Conservation (phyloP, 768 basidiomycete genomes). For the Chalciporus pseudorubinellus region DNA sequence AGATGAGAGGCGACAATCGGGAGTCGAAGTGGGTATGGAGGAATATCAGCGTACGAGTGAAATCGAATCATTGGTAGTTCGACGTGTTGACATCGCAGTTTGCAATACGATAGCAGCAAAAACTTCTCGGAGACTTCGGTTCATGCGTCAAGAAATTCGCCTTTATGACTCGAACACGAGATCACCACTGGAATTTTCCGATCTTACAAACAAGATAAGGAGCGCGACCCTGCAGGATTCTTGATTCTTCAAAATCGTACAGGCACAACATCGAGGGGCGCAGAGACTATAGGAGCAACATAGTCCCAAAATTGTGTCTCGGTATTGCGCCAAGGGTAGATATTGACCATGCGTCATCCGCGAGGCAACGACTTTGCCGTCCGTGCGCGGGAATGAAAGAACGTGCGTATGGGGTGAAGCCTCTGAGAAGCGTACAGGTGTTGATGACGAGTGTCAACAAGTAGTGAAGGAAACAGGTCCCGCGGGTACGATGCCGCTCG, state of each 20-base stretch:
- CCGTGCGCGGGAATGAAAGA: slow-evolving; percentile 31
- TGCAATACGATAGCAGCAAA: slow-evolving; percentile 1
- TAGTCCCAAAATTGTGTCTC: slow-evolving; percentile 19
- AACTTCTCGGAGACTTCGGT: not conserved
- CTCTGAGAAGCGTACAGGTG: slow-evolving; percentile 9
- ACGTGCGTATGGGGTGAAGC: slow-evolving; percentile 5
- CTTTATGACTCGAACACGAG: no score
- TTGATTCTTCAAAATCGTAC: not conserved
- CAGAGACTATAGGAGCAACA: slow-evolving; percentile 11
- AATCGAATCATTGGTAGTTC: slow-evolving; percentile 1
- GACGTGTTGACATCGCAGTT: not conserved
- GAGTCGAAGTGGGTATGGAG: slow-evolving; percentile 17
- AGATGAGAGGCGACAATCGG: slow-evolving; percentile 16
- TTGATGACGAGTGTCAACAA: slow-evolving; percentile 23
- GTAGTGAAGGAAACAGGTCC: slow-evolving; percentile 5
- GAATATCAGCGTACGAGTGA: not conserved
- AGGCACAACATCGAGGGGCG: slow-evolving; percentile 16
- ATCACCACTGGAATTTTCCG: not conserved
- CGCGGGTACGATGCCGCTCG: slow-evolving; percentile 19
- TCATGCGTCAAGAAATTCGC: no score
- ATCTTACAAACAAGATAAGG: not conserved
- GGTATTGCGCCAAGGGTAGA: slow-evolving; percentile 17
- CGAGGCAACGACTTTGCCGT: slow-evolving; percentile 21
- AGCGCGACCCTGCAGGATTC: not conserved
- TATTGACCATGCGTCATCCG: slow-evolving; percentile 28